Percentiles rank a stretch among this genome's conserved stretches.
Evolutionary conservation across 495 filamentous ascomycete species (phyloP).

Genomic region (Penicillium chermesinum): DNA sequence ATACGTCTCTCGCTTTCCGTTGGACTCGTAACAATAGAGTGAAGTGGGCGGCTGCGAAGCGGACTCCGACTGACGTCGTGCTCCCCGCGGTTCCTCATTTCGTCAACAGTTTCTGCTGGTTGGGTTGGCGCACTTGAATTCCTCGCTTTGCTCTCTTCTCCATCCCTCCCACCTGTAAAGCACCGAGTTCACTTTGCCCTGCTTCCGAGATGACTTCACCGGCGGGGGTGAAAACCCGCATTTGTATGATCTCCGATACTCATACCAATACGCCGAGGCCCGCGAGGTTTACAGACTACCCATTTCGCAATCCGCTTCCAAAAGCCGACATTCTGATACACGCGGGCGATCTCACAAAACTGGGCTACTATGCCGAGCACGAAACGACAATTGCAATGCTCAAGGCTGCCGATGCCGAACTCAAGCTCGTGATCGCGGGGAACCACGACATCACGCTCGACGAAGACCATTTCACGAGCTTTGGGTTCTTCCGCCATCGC

Average conservation of each 20-base stretch:
- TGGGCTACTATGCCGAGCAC: conserved; percentile 54
- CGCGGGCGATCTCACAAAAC: conserved; percentile 66
- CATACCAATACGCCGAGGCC: conserved; percentile 42
- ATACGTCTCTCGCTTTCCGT: too few relatives aligned
- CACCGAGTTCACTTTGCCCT: background rate
- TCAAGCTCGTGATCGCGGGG: conserved; percentile 77
- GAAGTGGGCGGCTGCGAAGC: conserved; percentile 2
- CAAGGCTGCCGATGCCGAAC: conserved; percentile 49
- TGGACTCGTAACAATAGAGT: too few relatives aligned
- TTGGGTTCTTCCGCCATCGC: conserved; percentile 31
- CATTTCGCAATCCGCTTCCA: conserved; percentile 48
- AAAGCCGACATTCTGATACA: conserved; percentile 63
- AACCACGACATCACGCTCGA: conserved; percentile 79
- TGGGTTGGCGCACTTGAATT: too few relatives aligned
- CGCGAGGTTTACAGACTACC: conserved; percentile 14
- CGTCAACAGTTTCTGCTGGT: background rate
- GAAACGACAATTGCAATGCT: conserved; percentile 50
- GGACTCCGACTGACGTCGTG: conserved; percentile 4
- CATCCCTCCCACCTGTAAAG: background rate
- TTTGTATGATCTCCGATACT: conserved; percentile 62
- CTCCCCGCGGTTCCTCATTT: conserved; percentile 2
- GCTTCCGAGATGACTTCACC: conserved; percentile 11
- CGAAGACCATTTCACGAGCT: conserved; percentile 38
- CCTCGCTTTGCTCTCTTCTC: background rate
- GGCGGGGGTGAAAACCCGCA: conserved; percentile 38